These are phyloP conservation scores for Russula vinacea DNA, from an alignment of 768 basidiomycete species.

Conservation along the genomic window DNA sequence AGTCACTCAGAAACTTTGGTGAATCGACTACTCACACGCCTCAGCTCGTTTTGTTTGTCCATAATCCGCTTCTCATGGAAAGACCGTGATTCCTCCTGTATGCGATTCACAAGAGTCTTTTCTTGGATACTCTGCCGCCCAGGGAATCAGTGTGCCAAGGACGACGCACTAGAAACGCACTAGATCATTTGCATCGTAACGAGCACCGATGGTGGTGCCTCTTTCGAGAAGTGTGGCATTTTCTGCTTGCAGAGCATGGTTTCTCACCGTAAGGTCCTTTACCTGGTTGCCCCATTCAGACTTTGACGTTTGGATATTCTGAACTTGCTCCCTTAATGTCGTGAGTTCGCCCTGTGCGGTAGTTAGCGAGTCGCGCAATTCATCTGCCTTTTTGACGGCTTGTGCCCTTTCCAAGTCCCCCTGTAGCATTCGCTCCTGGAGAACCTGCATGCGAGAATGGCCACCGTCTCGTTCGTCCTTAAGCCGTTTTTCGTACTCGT, in stretches of 20 bases:
- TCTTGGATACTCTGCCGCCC: constrained; percentile 35
- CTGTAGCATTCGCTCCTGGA: constrained; percentile 24
- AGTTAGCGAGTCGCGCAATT: constrained; percentile 24
- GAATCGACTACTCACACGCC: constrained; percentile 32
- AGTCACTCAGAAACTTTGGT: neutral
- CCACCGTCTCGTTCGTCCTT: constrained; percentile 23
- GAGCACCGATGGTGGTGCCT: constrained; percentile 33
- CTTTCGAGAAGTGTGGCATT: constrained; percentile 30
- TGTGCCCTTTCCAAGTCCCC: constrained; percentile 26
- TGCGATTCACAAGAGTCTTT: constrained; percentile 35
- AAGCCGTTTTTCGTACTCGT: constrained; percentile 22
- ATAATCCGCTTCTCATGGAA: constrained; percentile 39
- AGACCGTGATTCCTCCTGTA: constrained; percentile 35
- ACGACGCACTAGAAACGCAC: constrained; percentile 25
- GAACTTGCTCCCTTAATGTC: constrained; percentile 28
- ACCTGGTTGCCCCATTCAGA: constrained; percentile 31
- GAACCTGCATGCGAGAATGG: constrained; percentile 24
- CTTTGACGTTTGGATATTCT: constrained; percentile 29
- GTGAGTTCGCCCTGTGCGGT: constrained; percentile 26
- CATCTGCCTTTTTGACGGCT: constrained; percentile 24
- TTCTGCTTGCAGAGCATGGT: constrained; percentile 31
- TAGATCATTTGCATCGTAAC: constrained; percentile 36
- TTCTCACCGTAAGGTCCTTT: constrained; percentile 30
- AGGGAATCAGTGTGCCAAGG: neutral
- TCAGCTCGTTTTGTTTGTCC: constrained; percentile 38